phyloP scores from a whole-genome alignment of 805 yeast species.

The Zygoascus bituminiphila region DNA sequence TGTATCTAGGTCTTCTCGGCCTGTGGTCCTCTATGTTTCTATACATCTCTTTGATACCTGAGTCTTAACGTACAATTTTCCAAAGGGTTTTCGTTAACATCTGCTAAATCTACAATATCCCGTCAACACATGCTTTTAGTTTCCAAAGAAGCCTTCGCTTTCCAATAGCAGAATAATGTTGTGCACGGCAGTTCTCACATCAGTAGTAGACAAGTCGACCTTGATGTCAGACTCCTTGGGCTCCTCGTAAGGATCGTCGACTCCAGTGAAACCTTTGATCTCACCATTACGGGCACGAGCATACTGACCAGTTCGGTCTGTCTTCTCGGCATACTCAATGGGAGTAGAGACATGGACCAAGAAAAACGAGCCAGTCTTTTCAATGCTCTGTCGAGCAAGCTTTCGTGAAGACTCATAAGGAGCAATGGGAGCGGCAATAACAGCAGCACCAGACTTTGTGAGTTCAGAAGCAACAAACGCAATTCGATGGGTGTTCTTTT shows the following conservation, averaged over 20 bases:
- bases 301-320: constrained; percentile 45
- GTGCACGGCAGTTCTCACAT: constrained; percentile 64
- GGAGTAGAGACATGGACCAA: constrained; percentile 45
- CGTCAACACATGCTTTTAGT: constrained; percentile 20
- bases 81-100: no score
- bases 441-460: constrained; percentile 87
- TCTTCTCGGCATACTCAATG: constrained; percentile 36
- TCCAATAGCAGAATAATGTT: constrained; percentile 65
- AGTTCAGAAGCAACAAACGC: constrained; percentile 66
- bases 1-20: no score
- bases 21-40: no score
- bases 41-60: no score
- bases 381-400: constrained; percentile 36
- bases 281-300: constrained; percentile 39
- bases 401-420: constrained; percentile 37
- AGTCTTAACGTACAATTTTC: no score
- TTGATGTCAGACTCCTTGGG: constrained; percentile 50
- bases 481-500: constrained; percentile 37
- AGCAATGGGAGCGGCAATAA: constrained; percentile 57
- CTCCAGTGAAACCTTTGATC: constrained; percentile 41
- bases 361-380: constrained; percentile 45
- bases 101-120: background rate
- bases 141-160: constrained; percentile 70
- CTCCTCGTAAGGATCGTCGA: constrained; percentile 39
- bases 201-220: constrained; percentile 45